Evolutionary conservation across 345 rosid species (phyloP).

Genomic region (Isatis tinctoria): DNA sequence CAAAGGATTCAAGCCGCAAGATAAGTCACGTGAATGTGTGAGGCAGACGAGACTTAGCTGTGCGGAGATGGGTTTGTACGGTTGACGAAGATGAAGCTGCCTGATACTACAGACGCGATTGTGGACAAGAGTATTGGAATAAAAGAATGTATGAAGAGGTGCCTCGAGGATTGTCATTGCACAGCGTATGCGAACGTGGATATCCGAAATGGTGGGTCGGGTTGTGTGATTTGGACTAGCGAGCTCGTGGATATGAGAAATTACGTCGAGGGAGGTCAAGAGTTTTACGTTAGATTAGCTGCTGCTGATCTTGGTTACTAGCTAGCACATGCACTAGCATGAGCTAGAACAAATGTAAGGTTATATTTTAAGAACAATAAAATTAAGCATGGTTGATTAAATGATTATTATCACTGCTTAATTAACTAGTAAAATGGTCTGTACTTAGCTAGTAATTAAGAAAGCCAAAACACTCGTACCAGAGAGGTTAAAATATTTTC

Average conservation of each 20-base stretch:
- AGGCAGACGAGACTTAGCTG: slow-evolving; percentile 46
- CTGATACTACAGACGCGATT: slow-evolving; percentile 35
- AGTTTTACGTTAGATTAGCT: slow-evolving; percentile 59
- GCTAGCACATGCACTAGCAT: background rate
- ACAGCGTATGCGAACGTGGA: slow-evolving; percentile 34
- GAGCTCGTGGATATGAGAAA: slow-evolving; percentile 33
- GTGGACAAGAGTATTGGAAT: slow-evolving; percentile 31
- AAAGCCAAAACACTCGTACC: no score
- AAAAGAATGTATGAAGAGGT: slow-evolving; percentile 28
- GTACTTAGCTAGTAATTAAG: no score
- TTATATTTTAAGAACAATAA: background rate
- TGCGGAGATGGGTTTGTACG: slow-evolving; percentile 41
- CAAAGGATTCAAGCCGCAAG: slow-evolving; percentile 52
- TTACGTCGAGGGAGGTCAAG: slow-evolving; percentile 43
- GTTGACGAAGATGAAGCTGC: slow-evolving; percentile 53
- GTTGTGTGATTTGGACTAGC: slow-evolving; percentile 43
- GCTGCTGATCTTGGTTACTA: slow-evolving; percentile 43
- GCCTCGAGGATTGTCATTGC: slow-evolving; percentile 40
- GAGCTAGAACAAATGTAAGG: background rate
- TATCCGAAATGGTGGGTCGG: slow-evolving; percentile 31
- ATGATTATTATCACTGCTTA: background rate
- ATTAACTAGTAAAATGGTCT: no score
- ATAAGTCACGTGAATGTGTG: slow-evolving; percentile 53
- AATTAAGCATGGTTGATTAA: background rate
- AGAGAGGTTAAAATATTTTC: no score